phyloP scores from a whole-genome alignment of 768 basidiomycete genomes.

The Lepiota venenata region DNA sequence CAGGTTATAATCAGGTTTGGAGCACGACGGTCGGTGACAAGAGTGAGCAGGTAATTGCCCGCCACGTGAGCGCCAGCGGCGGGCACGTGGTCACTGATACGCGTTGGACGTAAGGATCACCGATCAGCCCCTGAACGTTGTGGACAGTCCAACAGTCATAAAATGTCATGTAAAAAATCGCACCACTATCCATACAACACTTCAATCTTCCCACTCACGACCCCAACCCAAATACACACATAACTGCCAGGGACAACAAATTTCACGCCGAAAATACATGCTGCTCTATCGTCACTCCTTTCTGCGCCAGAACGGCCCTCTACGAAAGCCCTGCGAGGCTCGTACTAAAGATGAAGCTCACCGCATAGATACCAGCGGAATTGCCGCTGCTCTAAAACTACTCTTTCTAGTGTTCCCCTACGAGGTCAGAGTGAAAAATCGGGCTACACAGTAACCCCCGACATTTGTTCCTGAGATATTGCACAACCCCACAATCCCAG shows the following conservation, averaged over 20 bases:
- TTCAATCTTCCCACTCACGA: conserved; percentile 77
- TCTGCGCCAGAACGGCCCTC: conserved; percentile 69
- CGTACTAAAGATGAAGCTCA: conserved; percentile 84
- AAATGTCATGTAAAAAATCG: too few species aligned
- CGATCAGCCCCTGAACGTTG: too few species aligned
- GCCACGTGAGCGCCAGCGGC: neutral
- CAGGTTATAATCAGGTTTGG: neutral
- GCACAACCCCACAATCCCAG: conserved; percentile 73
- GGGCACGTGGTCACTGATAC: neutral
- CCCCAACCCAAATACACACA: conserved; percentile 64
- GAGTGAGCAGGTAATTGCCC: neutral
- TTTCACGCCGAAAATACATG: conserved; percentile 74
- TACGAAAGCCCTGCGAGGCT: conserved; percentile 89
- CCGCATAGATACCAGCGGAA: conserved; percentile 88
- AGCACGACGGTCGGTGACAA: neutral
- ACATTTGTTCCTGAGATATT: conserved; percentile 90
- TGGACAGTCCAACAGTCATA: too few species aligned
- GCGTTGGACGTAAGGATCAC: too few species aligned
- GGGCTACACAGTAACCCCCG: conserved; percentile 73
- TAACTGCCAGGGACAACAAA: conserved; percentile 54
- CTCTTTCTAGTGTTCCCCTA: too few species aligned
- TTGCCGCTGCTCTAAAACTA: conserved; percentile 47
- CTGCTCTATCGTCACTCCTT: conserved; percentile 60
- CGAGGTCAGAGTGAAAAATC: conserved; percentile 29
- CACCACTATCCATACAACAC: conserved; percentile 28